Evolutionary conservation across 352 stramenopile species (phyloP).

Genomic region (Saprolegnia parasitica): DNA sequence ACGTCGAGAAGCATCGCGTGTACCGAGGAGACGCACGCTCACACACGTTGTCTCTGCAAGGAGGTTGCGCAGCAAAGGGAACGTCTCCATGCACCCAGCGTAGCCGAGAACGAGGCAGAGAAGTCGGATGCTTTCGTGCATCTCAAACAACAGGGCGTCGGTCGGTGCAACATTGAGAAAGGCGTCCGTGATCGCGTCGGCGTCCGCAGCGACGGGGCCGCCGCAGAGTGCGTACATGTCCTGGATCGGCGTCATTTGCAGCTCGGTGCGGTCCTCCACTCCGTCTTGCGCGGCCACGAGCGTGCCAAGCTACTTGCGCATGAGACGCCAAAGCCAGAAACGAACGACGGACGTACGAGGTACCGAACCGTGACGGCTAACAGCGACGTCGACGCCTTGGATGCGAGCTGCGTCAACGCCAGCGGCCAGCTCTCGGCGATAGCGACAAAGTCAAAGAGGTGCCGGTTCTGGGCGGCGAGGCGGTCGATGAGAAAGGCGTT

Average conservation of each 20-base stretch:
- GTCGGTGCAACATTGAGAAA: not conserved
- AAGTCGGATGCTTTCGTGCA: constrained; percentile 10
- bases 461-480: constrained; percentile 4
- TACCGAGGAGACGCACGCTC: constrained; percentile 9
- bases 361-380: constrained; percentile 19
- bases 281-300: not conserved
- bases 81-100: not conserved
- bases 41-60: not conserved
- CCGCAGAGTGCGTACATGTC: constrained; percentile 4
- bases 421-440: constrained; percentile 16
- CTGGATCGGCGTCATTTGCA: not conserved
- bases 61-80: not conserved
- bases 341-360: not conserved
- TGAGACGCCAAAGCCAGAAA: not conserved
- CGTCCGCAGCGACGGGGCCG: not conserved
- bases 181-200: not conserved
- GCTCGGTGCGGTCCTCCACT: not conserved
- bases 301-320: not conserved
- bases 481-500: constrained; percentile 20
- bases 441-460: constrained; percentile 17
- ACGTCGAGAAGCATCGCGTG: not conserved
- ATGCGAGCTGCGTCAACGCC: not conserved
- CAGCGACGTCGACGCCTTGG: not conserved
- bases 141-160: not conserved
- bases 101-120: constrained; percentile 1